phyloP scores from a whole-genome alignment of 2,329 filamentous ascomycete species.

The Cordyceps cateniannulata region DNA sequence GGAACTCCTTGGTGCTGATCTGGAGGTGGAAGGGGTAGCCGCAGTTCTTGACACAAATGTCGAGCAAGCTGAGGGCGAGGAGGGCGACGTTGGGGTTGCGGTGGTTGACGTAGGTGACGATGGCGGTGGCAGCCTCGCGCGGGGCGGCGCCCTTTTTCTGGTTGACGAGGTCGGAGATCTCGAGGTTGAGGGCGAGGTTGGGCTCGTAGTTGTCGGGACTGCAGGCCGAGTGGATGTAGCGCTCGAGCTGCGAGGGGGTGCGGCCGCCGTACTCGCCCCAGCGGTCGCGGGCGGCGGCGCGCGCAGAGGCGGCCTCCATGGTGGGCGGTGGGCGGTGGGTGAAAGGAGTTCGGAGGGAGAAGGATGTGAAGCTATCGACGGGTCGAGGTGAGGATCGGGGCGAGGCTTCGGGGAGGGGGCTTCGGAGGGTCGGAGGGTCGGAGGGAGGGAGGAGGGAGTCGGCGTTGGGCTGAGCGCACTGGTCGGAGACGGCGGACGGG shows the following conservation, averaged over 20 bases:
- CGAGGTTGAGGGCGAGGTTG: slow-evolving; percentile 90
- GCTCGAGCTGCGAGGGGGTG: slow-evolving; percentile 79
- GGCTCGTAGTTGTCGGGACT: slow-evolving; percentile 97
- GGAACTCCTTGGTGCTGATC: slow-evolving; percentile 96
- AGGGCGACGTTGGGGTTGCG: slow-evolving; percentile 93
- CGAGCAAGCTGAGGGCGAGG: slow-evolving; percentile 83
- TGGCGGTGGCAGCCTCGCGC: slow-evolving; percentile 87
- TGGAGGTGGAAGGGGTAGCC: slow-evolving; percentile 98
- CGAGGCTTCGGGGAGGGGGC: not conserved
- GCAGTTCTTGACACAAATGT: slow-evolving; percentile 99
- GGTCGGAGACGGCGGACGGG: not conserved
- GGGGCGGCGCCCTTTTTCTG: slow-evolving; percentile 94
- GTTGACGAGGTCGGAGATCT: slow-evolving; percentile 95
- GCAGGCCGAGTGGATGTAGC: slow-evolving; percentile 94
- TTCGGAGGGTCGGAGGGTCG: no score
- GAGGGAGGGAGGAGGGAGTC: not conserved
- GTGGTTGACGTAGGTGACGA: slow-evolving; percentile 92
- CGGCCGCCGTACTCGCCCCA: slow-evolving; percentile 78
- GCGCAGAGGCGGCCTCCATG: slow-evolving; percentile 93
- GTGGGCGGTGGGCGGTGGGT: slow-evolving; percentile 18
- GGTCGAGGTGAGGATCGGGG: not conserved
- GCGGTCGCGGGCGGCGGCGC: slow-evolving; percentile 91
- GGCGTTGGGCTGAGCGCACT: not conserved
- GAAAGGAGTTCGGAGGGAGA: no score
- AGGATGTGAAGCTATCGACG: no score